phyloP scores from a whole-genome alignment of 192 early-diverging fungal genomes.

The Backusella liffmaniae region DNA sequence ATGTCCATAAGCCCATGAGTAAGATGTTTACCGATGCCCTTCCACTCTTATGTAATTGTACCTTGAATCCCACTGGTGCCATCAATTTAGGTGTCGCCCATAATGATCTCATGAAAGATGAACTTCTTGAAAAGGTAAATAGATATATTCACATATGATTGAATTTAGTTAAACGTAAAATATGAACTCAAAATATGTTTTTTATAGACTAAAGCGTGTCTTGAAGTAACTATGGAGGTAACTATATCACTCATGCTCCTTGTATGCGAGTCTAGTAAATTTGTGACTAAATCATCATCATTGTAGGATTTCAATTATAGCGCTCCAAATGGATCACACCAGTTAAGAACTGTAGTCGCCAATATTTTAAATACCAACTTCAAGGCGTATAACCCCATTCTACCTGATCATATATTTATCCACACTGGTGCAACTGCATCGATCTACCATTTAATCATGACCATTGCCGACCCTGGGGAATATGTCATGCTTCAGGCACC shows the following conservation, averaged over 20 bases:
- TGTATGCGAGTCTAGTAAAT: neutral
- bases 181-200: neutral
- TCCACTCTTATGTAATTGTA: neutral
- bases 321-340: conserved; percentile 50
- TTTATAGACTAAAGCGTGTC: too few relatives aligned
- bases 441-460: conserved; percentile 62
- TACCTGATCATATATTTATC: conserved; percentile 54
- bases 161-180: neutral
- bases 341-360: conserved; percentile 60
- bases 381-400: conserved; percentile 41
- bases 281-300: too few relatives aligned
- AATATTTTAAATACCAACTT: conserved; percentile 67
- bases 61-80: conserved; percentile 63
- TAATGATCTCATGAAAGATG: too few relatives aligned
- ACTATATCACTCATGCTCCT: neutral
- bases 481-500: conserved; percentile 72
- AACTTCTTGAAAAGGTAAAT: too few relatives aligned
- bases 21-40: neutral
- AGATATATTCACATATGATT: too few relatives aligned
- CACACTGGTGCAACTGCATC: conserved; percentile 66
- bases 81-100: conserved; percentile 59
- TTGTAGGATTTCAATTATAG: conserved; percentile 44
- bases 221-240: too few relatives aligned
- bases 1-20: neutral
- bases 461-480: conserved; percentile 70